Evolutionary conservation across 139 green algal genomes (phyloP).

Genomic region (Pycnococcus provasolii): DNA sequence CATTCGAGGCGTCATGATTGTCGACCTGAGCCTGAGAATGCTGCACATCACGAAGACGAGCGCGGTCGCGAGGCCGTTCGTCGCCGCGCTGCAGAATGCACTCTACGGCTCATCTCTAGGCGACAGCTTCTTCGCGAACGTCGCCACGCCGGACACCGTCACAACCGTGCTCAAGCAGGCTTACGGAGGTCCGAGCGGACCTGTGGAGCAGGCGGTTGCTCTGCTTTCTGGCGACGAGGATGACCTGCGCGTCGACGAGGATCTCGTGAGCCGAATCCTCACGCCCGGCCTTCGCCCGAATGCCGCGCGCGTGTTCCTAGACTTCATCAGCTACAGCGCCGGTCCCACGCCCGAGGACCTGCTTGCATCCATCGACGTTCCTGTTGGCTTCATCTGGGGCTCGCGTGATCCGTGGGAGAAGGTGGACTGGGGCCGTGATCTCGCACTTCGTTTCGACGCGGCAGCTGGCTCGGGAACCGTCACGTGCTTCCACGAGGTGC

Average conservation of each 20-base stretch:
- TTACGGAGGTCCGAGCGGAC: slow-evolving; percentile 53
- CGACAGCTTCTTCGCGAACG: slow-evolving; percentile 53
- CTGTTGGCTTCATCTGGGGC: slow-evolving; percentile 11
- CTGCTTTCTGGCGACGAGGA: not conserved
- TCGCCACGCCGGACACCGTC: slow-evolving; percentile 62
- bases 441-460: slow-evolving; percentile 67
- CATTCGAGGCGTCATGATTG: slow-evolving; percentile 59
- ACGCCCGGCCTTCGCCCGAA: slow-evolving; percentile 67
- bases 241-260: slow-evolving; percentile 62
- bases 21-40: slow-evolving; percentile 70
- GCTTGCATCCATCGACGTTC: slow-evolving; percentile 37
- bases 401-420: slow-evolving; percentile 19
- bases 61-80: slow-evolving; percentile 33
- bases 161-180: slow-evolving; percentile 73
- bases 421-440: slow-evolving; percentile 46
- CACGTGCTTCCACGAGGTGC: slow-evolving; percentile 73
- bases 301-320: slow-evolving; percentile 87
- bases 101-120: slow-evolving; percentile 61
- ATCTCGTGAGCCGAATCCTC: slow-evolving; percentile 86
- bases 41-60: slow-evolving; percentile 56
- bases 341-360: slow-evolving; percentile 85
- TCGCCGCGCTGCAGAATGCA: slow-evolving; percentile 33
- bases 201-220: too few species aligned
- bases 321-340: slow-evolving; percentile 89
- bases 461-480: slow-evolving; percentile 52